Evolutionary conservation across 495 filamentous ascomycete genomes (phyloP), one percentile per base, ranked within the genome.

Genomic region (Chaetomium tenue): DNA sequence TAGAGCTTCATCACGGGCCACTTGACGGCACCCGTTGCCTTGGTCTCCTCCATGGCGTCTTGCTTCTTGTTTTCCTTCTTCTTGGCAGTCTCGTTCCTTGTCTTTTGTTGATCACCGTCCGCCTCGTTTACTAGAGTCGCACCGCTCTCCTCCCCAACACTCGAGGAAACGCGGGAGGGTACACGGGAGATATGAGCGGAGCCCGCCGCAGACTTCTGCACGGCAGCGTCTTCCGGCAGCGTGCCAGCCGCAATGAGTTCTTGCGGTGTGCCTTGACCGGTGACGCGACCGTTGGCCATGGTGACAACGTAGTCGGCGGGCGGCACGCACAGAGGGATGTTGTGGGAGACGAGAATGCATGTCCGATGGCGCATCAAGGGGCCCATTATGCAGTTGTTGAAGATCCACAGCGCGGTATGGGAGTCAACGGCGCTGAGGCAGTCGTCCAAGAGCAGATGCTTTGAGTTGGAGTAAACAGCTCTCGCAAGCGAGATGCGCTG

Each of bases 391-490:
- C 92, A 93, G 70, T 96, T 87, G 66, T 88, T 89, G 77, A 98
- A 98, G 67, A 99, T 97, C 86, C 96, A 97, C 77, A 97, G 96
- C 12, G 92, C 93, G 1, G 94, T 98, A 70, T 99, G 94, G 9
- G 95, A 96, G 76, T 99, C 94, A n/a, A 99, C 94, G 20, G 94
- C 94, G 71, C 93, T 97, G 55, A 99, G 82, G 67, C 95, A 97
- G 75, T 99, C 94, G 72, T 99, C 94, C 37, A 99, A 79, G 6
- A 99, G 83, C 15, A 99, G 74, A 74, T 99, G 93, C 51, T 87
- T 86, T 18, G 92, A 93, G 75, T 89, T 91, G 64, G 90, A 95
- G 74, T 99, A 99, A 16, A 99, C 79, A 2, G 95, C 94, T 66
- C 94, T 86, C 18, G 94, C 94, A 25, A 99, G 81, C 28, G 95